phyloP scores from a whole-genome alignment of 83 land plant species.

The Picea engelmannii region DNA sequence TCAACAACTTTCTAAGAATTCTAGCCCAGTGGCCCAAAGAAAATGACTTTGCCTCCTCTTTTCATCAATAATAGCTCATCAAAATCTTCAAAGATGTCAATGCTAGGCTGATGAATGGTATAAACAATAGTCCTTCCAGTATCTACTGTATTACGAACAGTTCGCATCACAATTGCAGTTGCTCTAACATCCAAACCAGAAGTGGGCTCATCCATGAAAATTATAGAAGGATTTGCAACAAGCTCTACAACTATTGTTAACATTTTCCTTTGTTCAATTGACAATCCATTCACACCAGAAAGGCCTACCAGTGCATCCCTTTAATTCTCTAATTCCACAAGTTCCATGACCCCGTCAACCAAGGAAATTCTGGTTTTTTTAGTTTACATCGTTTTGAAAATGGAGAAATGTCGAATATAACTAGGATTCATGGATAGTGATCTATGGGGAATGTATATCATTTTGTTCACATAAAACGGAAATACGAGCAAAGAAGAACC shows the following conservation, averaged over 20 bases:
- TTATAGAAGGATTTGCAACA: not conserved
- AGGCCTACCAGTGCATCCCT: constrained; percentile 51
- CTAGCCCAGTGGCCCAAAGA: constrained; percentile 43
- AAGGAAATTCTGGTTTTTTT: too few species aligned
- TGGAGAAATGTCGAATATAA: too few species aligned
- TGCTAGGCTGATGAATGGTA: not conserved
- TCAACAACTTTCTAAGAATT: constrained; percentile 25
- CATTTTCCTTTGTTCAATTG: constrained; percentile 14
- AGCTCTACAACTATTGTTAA: not conserved
- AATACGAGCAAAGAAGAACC: too few species aligned
- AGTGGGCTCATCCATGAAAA: constrained; percentile 11
- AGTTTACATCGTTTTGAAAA: too few species aligned
- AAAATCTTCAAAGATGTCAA: too few species aligned
- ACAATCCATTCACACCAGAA: too few species aligned
- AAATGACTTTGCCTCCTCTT: constrained; percentile 52
- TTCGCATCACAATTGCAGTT: not conserved
- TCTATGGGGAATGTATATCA: too few species aligned
- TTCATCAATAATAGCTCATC: constrained; percentile 29
- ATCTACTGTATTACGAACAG: not conserved
- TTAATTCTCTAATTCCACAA: constrained; percentile 31
- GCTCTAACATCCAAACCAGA: not conserved
- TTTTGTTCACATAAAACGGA: too few species aligned
- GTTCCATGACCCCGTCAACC: constrained; percentile 31
- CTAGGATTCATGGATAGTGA: too few species aligned
- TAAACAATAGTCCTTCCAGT: not conserved